These are phyloP conservation scores for Cytospora piceae DNA, from an alignment of 2,329 filamentous ascomycete species.

Conservation along the genomic window DNA sequence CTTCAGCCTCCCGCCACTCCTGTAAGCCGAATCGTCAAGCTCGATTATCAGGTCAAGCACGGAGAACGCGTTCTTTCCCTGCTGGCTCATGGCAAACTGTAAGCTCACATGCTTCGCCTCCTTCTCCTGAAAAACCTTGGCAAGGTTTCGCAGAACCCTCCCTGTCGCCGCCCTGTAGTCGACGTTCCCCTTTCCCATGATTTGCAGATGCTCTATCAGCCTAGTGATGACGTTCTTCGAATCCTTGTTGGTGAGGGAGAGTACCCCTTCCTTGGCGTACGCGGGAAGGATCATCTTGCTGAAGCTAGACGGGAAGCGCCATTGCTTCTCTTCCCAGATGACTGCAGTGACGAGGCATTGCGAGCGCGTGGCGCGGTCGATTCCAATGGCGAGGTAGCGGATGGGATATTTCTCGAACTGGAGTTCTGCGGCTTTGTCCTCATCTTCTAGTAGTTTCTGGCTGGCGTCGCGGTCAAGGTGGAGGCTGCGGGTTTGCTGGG, in stretches of 20 bases:
- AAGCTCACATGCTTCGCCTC: slow-evolving; percentile 53
- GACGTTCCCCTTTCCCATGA: slow-evolving; percentile 42
- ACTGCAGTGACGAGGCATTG: slow-evolving; percentile 60
- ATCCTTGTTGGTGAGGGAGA: slow-evolving; percentile 6
- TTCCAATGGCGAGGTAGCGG: slow-evolving; percentile 63
- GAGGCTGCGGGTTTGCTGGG: slow-evolving; percentile 22
- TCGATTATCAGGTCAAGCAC: slow-evolving; percentile 36
- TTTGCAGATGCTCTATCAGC: slow-evolving; percentile 54
- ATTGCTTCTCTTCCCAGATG: background rate
- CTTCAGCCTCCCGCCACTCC: slow-evolving; percentile 42
- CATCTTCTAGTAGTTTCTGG: slow-evolving; percentile 56
- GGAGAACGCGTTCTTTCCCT: slow-evolving; percentile 28
- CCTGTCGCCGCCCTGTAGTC: slow-evolving; percentile 41
- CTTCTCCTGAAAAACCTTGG: slow-evolving; percentile 51
- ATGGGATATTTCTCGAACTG: slow-evolving; percentile 42
- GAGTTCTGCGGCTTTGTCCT: slow-evolving; percentile 46
- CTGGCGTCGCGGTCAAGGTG: slow-evolving; percentile 22
- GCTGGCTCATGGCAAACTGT: slow-evolving; percentile 35
- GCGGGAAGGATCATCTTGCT: slow-evolving; percentile 37
- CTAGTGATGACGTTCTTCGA: background rate
- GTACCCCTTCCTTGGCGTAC: slow-evolving; percentile 40
- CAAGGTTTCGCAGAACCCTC: slow-evolving; percentile 56
- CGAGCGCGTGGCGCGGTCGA: slow-evolving; percentile 64
- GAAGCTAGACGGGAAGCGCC: slow-evolving; percentile 54
- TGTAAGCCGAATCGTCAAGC: slow-evolving; percentile 52